Percentiles rank a stretch among this genome's conserved stretches.
These are phyloP conservation scores for Euphorbia tirucalli DNA, from an alignment of 345 rosid genomes.

Conservation along the genomic window DNA sequence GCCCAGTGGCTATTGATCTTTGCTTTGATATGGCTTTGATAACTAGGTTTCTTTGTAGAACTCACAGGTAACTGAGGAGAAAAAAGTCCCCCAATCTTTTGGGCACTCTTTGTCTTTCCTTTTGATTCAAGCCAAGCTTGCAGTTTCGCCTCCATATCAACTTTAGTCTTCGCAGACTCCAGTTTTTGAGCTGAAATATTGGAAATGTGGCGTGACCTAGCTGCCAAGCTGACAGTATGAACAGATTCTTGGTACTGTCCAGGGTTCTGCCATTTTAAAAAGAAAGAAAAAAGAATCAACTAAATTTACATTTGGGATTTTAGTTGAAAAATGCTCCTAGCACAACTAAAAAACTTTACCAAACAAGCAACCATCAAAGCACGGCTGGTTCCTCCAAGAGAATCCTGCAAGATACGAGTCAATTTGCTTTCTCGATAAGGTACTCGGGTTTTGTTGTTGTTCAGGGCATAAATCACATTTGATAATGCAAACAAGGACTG, in stretches of 20 bases:
- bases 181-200: slow-evolving; percentile 50
- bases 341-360: slow-evolving; percentile 37
- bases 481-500: slow-evolving; percentile 85
- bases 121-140: slow-evolving; percentile 84
- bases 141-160: slow-evolving; percentile 85
- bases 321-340: not conserved
- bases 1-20: slow-evolving; percentile 32
- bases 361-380: slow-evolving; percentile 91
- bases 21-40: slow-evolving; percentile 41
- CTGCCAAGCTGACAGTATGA: slow-evolving; percentile 82
- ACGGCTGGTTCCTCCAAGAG: slow-evolving; percentile 84
- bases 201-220: slow-evolving; percentile 80
- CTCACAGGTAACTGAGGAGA: slow-evolving; percentile 42
- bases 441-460: slow-evolving; percentile 60
- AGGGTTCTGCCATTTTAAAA: slow-evolving; percentile 53
- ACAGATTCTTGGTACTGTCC: slow-evolving; percentile 94
- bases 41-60: slow-evolving; percentile 43
- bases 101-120: slow-evolving; percentile 71
- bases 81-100: slow-evolving; percentile 37
- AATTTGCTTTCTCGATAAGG: slow-evolving; percentile 94
- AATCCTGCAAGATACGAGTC: slow-evolving; percentile 90
- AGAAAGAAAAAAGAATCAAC: slow-evolving; percentile 1
- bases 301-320: not conserved
- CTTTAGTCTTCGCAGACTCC: slow-evolving; percentile 56
- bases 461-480: slow-evolving; percentile 84